Percentiles rank a stretch among this genome's conserved stretches.
Evolutionary conservation across 139 green algal genomes (phyloP).

Genomic region (Raphidocelis subcapitata): DNA sequence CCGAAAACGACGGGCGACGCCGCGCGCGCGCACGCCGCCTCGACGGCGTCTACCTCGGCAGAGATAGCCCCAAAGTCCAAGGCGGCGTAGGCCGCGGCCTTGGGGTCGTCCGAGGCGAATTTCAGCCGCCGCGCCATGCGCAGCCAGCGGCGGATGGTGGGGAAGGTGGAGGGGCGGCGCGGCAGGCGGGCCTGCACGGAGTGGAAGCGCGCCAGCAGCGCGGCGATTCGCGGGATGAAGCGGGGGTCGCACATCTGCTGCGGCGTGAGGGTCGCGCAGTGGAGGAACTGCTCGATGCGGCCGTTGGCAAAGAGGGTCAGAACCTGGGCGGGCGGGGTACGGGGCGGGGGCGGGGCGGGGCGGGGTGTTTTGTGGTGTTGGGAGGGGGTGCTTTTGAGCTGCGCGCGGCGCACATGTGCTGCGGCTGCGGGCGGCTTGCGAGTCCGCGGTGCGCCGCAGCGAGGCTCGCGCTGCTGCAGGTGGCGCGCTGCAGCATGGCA

Average conservation of each 20-base stretch:
- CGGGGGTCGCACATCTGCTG: slow-evolving; percentile 60
- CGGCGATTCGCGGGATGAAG: slow-evolving; percentile 62
- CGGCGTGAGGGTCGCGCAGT: slow-evolving; percentile 54
- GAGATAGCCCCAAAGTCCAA: slow-evolving; percentile 58
- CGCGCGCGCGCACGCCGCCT: slow-evolving; percentile 27
- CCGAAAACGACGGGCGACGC: slow-evolving; percentile 67
- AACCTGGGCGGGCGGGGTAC: slow-evolving; percentile 55
- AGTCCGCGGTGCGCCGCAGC: neutral
- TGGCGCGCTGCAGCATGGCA: too few species aligned
- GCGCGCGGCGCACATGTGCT: too few species aligned
- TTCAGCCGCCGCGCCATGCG: slow-evolving; percentile 53
- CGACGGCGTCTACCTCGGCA: slow-evolving; percentile 52
- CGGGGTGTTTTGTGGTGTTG: neutral
- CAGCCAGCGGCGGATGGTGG: slow-evolving; percentile 54
- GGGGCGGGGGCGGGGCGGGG: too few species aligned
- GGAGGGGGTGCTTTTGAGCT: too few species aligned
- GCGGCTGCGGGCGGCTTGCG: slow-evolving; percentile 2
- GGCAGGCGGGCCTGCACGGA: slow-evolving; percentile 12
- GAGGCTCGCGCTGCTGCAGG: too few species aligned
- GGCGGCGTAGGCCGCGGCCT: slow-evolving; percentile 36
- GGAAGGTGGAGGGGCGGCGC: slow-evolving; percentile 10
- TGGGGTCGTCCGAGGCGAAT: slow-evolving; percentile 49
- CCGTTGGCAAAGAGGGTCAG: slow-evolving; percentile 82
- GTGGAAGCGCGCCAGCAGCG: slow-evolving; percentile 59
- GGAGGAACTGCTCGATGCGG: slow-evolving; percentile 78